Base-by-base conservation (phyloP, 2,329 filamentous ascomycete genomes). In the Ceratocystis colombiana region DNA sequence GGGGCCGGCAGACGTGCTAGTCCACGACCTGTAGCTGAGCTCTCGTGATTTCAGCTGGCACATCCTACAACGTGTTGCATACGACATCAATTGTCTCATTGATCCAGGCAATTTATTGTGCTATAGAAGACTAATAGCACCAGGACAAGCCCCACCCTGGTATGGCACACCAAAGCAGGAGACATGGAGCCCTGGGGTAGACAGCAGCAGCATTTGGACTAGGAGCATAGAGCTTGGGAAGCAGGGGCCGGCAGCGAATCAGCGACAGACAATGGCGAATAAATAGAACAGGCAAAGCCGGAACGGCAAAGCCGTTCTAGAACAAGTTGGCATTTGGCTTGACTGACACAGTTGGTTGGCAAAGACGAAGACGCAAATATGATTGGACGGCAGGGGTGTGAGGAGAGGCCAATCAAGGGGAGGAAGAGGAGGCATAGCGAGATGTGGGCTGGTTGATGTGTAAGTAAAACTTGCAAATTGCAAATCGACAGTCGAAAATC, bases 21-120 rank as follows among this genome's bases (percentile, higher is more conserved):
- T 50, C 46, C 17, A 25, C 10, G 55, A 8, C 15, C 28, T n/a
- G 7, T n/a, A 17, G 55, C 20, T 59, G 20, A 15, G 55, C 25
- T 59, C 55, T 37, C 55, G 25, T 37, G 25, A 59, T 33, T 30
- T 30, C 10, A n/a, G 55, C 25, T 30, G 55, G 10, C n/a, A 33
- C 55, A 59, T 30, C 55, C 8, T 59, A 20, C 55, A 59, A 15
- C 55, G 17, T 37, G 55, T 37, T 59, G 55, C 55, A 59, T 59
- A 17, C 28, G 33, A 59, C 28, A 59, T 59, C 12, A 41, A 41
- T 41, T 41, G 37, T 41, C 37, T 41, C 55, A 37, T 37, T 7
- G 15, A 10, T 33, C 25, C 17, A 37, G 10, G n/a, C 25, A 59
- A 6, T 4, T 57, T 25, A 33, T 33, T 37, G 55, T 59, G 33